Evolutionary conservation across 345 rosid species (phyloP).

Genomic region (Microthlaspi erraticum): DNA sequence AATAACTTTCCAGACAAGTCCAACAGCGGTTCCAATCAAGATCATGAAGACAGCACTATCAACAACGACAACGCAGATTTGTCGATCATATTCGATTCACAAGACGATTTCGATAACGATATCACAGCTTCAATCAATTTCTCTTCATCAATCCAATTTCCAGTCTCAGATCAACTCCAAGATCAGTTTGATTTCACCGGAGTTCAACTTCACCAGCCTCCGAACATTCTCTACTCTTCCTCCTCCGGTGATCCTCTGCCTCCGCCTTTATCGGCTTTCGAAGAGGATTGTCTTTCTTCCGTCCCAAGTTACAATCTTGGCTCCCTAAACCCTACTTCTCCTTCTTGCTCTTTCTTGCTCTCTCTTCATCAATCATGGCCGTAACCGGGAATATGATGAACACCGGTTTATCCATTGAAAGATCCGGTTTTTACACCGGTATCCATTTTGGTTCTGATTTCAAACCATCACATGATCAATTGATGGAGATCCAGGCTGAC

Average conservation of each 20-base stretch:
- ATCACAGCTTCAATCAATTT: conserved; percentile 90
- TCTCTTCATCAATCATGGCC: conserved; percentile 52
- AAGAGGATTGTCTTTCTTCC: conserved; percentile 81
- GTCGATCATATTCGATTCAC: conserved; percentile 65
- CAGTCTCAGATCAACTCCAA: conserved; percentile 54
- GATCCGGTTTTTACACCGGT: conserved; percentile 53
- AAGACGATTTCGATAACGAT: conserved; percentile 78
- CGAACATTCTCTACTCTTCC: conserved; percentile 35
- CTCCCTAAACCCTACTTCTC: conserved; percentile 66
- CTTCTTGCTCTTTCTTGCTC: conserved; percentile 58
- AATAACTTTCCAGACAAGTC: conserved; percentile 36
- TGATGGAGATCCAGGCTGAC: conserved; percentile 72
- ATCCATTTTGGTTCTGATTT: conserved; percentile 54
- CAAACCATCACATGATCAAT: conserved; percentile 59
- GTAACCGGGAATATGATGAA: conserved; percentile 48
- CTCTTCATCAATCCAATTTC: conserved; percentile 65
- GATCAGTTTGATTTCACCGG: conserved; percentile 69
- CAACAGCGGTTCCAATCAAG: conserved; percentile 41
- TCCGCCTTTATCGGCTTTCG: conserved; percentile 58
- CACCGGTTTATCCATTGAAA: conserved; percentile 51
- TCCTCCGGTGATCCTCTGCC: conserved; percentile 41
- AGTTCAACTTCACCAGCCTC: conserved; percentile 40
- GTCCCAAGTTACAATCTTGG: conserved; percentile 60
- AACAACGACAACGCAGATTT: conserved; percentile 47
- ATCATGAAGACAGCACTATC: conserved; percentile 39